Evolutionary conservation across 2,329 filamentous ascomycete species (phyloP), one percentile per base, ranked within the genome.

Genomic region (Venturia aucupariae): DNA sequence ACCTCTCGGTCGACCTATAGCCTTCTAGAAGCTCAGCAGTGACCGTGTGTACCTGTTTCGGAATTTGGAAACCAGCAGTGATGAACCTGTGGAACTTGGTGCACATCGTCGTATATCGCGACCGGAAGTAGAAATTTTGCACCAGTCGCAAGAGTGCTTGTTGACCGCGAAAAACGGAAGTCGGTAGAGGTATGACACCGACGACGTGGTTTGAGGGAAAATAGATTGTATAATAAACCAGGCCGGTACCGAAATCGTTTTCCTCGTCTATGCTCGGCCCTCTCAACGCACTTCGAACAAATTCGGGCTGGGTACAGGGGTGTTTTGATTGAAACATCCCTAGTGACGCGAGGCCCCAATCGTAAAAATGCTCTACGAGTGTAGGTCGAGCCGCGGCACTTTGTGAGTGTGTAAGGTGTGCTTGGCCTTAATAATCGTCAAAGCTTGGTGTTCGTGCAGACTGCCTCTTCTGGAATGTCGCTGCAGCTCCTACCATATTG

Each of bases 181-280:
- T 15, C 5, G 13, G 46, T 8, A 1, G 22, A 17, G 46, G 3
- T n/a, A 57, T 57, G 51, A 35, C 27, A 30, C 27, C 51, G 51
- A n/a, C 51, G 15, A 57, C 30, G 30, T 24, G 35, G 15, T 57
- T 35, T 35, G 51, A 57, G 30, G 15, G 17, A 30, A 57, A 17
- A 57, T 57, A 57, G 27, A 57, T 57, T 57, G 51, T 35, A 2
- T 32, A 35, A 57, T 57, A 30, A 57, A 13, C 51, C 30, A 57
- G 30, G 27, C 30, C 30, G 27, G 30, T n/a, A 19, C 27, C 35
- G 15, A 32, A 32, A 57, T 57, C 51, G 51, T n/a, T 35, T 44
- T 60, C 27, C 35, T 60, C 24, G 59, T 60, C 41, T 42, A 60
- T 41, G 57, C 55, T 60, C 55, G 30, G 55, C 55, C n/a, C 38